Conservation (phyloP, 2,329 filamentous ascomycete genomes). For the Xylariomycetidae sp. region DNA sequence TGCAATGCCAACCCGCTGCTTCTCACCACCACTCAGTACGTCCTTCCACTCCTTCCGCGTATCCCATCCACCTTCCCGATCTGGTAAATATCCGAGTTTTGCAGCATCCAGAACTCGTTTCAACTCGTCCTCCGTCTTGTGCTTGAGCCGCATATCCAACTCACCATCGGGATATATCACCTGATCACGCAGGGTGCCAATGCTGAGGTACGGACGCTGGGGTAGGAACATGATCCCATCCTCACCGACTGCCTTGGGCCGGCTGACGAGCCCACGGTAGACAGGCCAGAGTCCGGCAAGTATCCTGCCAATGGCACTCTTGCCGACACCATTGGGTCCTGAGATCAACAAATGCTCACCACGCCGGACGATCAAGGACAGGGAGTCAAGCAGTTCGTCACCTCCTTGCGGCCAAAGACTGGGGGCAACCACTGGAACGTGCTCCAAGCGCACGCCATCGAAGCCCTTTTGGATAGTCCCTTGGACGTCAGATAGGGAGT, state of each 20-base stretch:
- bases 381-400: constrained; percentile 81
- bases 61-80: constrained; percentile 94
- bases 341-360: constrained; percentile 94
- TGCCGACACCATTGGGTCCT: constrained; percentile 90
- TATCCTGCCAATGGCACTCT: constrained; percentile 81
- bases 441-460: constrained; percentile 87
- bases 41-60: constrained; percentile 98
- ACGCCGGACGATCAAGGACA: constrained; percentile 83
- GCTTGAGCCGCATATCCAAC: constrained; percentile 82
- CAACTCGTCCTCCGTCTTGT: constrained; percentile 73
- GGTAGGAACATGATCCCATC: constrained; percentile 99
- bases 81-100: constrained; percentile 80
- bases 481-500: constrained; percentile 85
- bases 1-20: constrained; percentile 91
- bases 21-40: constrained; percentile 93
- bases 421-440: constrained; percentile 89
- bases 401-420: constrained; percentile 84
- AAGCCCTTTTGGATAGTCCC: constrained; percentile 94
- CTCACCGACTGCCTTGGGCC: constrained; percentile 72
- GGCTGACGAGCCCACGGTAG: constrained; percentile 86
- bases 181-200: constrained; percentile 90
- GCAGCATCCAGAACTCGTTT: constrained; percentile 76
- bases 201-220: constrained; percentile 85
- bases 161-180: constrained; percentile 97
- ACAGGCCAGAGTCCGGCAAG: constrained; percentile 91